phyloP scores from a whole-genome alignment of 2,329 filamentous ascomycete species.

The Domatiomyces catenatus region DNA sequence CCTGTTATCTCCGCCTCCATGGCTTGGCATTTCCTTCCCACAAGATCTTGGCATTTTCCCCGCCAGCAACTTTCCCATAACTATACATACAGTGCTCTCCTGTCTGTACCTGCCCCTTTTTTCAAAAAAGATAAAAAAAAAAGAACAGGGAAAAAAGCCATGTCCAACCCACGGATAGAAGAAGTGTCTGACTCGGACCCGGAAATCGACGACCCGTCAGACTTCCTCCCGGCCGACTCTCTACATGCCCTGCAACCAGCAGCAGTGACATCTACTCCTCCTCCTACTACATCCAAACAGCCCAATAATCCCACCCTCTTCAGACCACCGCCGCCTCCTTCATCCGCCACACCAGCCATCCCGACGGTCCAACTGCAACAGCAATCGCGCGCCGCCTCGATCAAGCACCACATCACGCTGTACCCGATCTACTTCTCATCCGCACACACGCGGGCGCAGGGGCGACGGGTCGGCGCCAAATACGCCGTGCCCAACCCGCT shows the following conservation, averaged over 20 bases:
- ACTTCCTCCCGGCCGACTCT: constrained; percentile 36
- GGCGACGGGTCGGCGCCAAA: constrained; percentile 57
- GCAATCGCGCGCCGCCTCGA: too few relatives aligned
- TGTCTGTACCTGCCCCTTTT: not conserved
- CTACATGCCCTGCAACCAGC: constrained; percentile 24
- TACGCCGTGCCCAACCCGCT: constrained; percentile 73
- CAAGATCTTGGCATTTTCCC: not conserved
- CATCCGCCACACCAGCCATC: constrained; percentile 23
- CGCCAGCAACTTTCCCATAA: not conserved
- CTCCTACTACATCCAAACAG: constrained; percentile 13
- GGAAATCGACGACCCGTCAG: constrained; percentile 65
- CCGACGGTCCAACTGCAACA: too few relatives aligned
- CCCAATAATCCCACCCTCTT: constrained; percentile 24
- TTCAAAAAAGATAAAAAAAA: too few relatives aligned
- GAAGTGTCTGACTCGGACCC: constrained; percentile 88
- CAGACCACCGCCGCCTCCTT: constrained; percentile 35
- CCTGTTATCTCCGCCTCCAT: too few relatives aligned
- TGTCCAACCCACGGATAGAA: constrained; percentile 79
- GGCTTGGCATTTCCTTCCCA: too few relatives aligned
- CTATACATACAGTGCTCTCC: not conserved
- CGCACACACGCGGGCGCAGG: constrained; percentile 55
- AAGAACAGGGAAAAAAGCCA: constrained; percentile 26
- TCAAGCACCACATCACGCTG: constrained; percentile 70
- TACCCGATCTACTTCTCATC: constrained; percentile 92
- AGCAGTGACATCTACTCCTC: constrained; percentile 17